phyloP scores from a whole-genome alignment of 169 alveolate species.

The Amoebophrya sp. region DNA sequence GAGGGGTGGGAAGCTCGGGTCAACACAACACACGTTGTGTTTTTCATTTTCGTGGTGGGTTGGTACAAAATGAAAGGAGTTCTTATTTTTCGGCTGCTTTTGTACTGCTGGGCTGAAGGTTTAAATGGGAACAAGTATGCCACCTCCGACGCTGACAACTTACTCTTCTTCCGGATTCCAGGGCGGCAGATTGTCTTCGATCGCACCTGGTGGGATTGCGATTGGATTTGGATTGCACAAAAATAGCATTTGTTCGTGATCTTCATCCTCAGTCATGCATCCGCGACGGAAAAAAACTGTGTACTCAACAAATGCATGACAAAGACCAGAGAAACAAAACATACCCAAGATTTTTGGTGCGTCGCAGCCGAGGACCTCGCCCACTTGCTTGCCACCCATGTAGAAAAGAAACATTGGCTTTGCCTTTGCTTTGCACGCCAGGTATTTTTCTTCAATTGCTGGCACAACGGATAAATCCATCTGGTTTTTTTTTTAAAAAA shows the following conservation, averaged over 20 bases:
- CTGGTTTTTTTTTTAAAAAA: too few species aligned
- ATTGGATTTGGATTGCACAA: neutral
- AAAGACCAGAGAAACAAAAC: neutral
- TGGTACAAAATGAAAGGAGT: too few species aligned
- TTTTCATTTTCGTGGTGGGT: too few species aligned
- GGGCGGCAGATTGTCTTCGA: neutral
- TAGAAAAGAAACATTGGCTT: neutral
- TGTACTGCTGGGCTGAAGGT: too few species aligned
- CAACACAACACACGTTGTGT: too few species aligned
- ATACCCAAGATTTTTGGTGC: neutral
- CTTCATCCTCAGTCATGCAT: too few species aligned
- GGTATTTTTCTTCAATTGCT: neutral
- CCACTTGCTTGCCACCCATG: neutral
- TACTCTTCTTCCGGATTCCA: neutral
- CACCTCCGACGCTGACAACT: too few species aligned
- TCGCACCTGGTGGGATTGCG: neutral
- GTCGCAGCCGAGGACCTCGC: neutral
- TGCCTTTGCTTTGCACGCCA: neutral
- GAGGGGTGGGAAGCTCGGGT: too few species aligned
- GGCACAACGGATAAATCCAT: neutral
- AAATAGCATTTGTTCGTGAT: neutral
- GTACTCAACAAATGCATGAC: too few species aligned
- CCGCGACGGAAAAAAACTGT: too few species aligned
- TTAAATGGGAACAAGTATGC: too few species aligned
- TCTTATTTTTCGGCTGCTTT: too few species aligned